Percentiles rank a stretch among this genome's conserved stretches.
phyloP scores from a whole-genome alignment of 2,329 filamentous ascomycete genomes.

The Hypoxylon sp. region DNA sequence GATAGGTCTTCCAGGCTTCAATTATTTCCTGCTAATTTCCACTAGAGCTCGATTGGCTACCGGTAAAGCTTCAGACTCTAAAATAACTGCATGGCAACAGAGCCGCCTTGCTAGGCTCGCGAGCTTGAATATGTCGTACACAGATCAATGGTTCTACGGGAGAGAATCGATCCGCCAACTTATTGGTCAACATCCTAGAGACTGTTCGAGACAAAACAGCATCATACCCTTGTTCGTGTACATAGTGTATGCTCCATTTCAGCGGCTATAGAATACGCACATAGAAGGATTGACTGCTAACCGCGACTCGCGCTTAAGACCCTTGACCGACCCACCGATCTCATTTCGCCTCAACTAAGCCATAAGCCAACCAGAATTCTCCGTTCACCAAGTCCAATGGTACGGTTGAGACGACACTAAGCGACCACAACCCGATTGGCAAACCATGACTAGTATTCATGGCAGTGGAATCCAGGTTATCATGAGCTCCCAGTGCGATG shows the following conservation, averaged over 20 bases:
- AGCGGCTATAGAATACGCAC: conserved; percentile 33
- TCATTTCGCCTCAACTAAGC: conserved; percentile 47
- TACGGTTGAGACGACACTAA: conserved; percentile 44
- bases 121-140: conserved; percentile 18
- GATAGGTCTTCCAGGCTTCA: conserved; percentile 34
- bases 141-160: conserved; percentile 10
- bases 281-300: conserved; percentile 20
- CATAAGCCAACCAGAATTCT: conserved; percentile 51
- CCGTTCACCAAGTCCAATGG: conserved; percentile 40
- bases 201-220: conserved; percentile 29
- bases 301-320: conserved; percentile 54
- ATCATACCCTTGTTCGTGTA: conserved; percentile 14
- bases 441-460: conserved; percentile 14
- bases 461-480: conserved; percentile 24
- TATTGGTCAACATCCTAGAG: conserved; percentile 21
- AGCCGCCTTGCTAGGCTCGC: conserved; percentile 32
- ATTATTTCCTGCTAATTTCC: conserved; percentile 34
- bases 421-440: conserved; percentile 30
- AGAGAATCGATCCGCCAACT: conserved; percentile 2
- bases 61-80: conserved; percentile 20
- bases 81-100: conserved; percentile 28
- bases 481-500: conserved; percentile 13
- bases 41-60: conserved; percentile 49
- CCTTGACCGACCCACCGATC: conserved; percentile 44
- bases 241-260: conserved; percentile 26